These are phyloP conservation scores for Xenosphaeropsis pyriputrescens DNA, from an alignment of 2,329 filamentous ascomycete genomes.

Conservation along the genomic window DNA sequence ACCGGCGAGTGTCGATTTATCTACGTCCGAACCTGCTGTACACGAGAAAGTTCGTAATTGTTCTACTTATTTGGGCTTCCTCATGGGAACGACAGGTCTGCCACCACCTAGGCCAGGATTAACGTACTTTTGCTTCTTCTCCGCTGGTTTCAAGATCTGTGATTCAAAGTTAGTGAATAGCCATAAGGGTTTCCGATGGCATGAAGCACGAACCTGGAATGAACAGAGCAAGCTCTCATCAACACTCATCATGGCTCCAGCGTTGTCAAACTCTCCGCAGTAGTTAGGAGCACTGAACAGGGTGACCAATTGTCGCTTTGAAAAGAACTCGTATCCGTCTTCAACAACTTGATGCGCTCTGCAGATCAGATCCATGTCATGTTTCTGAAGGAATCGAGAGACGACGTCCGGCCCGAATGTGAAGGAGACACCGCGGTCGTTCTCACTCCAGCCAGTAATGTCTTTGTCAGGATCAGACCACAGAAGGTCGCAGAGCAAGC, in stretches of 20 bases:
- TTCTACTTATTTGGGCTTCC: slow-evolving; percentile 58
- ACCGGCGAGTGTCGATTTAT: slow-evolving; percentile 33
- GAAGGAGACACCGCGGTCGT: slow-evolving; percentile 96
- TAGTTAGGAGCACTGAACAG: slow-evolving; percentile 98
- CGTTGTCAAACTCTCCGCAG: slow-evolving; percentile 98
- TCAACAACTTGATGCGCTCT: slow-evolving; percentile 97
- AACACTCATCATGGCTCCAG: slow-evolving; percentile 99
- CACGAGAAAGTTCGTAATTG: slow-evolving; percentile 57
- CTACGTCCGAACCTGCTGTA: slow-evolving; percentile 90
- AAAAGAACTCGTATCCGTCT: slow-evolving; percentile 99
- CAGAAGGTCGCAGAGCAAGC: slow-evolving; percentile 88
- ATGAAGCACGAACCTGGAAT: slow-evolving; percentile 59
- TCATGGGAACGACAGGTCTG: slow-evolving; percentile 55
- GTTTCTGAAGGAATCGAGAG: slow-evolving; percentile 93
- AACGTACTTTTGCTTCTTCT: slow-evolving; percentile 99
- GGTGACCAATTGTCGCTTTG: slow-evolving; percentile 92
- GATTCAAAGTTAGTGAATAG: slow-evolving; percentile 8
- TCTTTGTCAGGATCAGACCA: slow-evolving; percentile 99
- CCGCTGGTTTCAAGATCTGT: slow-evolving; percentile 95
- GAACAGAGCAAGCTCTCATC: slow-evolving; percentile 97
- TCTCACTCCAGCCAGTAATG: slow-evolving; percentile 98
- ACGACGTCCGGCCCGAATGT: slow-evolving; percentile 97
- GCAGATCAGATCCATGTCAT: slow-evolving; percentile 99
- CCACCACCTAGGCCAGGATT: slow-evolving; percentile 56
- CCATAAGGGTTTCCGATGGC: not conserved